Percentiles rank a stretch among this genome's conserved stretches.
Evolutionary conservation across 371 early-diverging fungal species (phyloP).

Genomic region (Funneliformis caledonium): DNA sequence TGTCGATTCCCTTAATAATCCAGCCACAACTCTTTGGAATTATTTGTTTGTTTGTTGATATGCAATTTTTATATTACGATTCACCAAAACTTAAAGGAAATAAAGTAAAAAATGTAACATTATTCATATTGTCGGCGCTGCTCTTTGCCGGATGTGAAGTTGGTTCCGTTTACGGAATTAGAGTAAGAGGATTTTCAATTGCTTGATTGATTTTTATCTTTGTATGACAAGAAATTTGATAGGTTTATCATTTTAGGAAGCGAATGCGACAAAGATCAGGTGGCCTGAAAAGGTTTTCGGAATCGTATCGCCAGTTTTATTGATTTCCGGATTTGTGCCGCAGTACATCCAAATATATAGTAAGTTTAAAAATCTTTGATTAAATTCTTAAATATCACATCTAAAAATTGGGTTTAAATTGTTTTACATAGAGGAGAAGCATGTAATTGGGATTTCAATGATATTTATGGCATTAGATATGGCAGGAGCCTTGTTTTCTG

Average conservation of each 20-base stretch:
- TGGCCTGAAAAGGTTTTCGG: slow-evolving; percentile 51
- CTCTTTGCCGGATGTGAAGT: slow-evolving; percentile 13
- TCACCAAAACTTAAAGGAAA: slow-evolving; percentile 31
- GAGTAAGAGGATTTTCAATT: slow-evolving; percentile 25
- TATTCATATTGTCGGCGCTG: background rate
- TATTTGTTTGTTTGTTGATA: slow-evolving; percentile 49
- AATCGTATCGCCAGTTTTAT: slow-evolving; percentile 53
- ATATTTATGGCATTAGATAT: slow-evolving; percentile 57
- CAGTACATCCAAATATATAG: slow-evolving; percentile 57
- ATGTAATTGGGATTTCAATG: slow-evolving; percentile 53
- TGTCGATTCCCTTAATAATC: slow-evolving; percentile 58
- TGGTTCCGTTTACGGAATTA: background rate
- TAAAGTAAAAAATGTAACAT: slow-evolving; percentile 13
- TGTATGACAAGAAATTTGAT: slow-evolving; percentile 13
- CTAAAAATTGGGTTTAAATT: background rate
- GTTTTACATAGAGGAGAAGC: slow-evolving; percentile 40
- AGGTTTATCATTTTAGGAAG: slow-evolving; percentile 36
- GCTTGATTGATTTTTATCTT: slow-evolving; percentile 15
- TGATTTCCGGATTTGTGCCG: slow-evolving; percentile 55
- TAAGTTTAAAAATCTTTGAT: slow-evolving; percentile 30
- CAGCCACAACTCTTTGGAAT: slow-evolving; percentile 61
- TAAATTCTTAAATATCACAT: background rate
- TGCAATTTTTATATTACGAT: slow-evolving; percentile 56
- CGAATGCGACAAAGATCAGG: slow-evolving; percentile 40
- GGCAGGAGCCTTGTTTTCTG: slow-evolving; percentile 54